Base-by-base conservation (phyloP, 169 alveolate genomes). In the Babesia microti region DNA sequence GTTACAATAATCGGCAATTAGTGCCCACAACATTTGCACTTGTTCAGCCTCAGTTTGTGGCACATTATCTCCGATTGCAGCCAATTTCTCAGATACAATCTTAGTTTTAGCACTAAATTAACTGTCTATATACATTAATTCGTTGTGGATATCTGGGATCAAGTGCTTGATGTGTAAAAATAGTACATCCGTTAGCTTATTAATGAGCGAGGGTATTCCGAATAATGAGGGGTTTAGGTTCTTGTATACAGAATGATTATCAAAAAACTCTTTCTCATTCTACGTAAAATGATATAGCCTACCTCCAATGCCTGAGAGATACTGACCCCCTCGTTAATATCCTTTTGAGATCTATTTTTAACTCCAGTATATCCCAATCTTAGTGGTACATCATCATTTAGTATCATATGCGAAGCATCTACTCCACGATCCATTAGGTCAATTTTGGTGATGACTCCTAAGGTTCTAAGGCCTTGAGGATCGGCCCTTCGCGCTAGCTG, bases 351-450 rank as follows among this genome's bases (percentile, higher is more conserved):
- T 55, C 98, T 69, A 50, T 85, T 86, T 45, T 91, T 88, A 4
- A 92, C 96, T 22, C 97, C 99, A 11, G 95, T 92, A 72, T 87
- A 95, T 0, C 99, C 99, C 22, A 95, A 74, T 68, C 92, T 65
- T 9, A 95, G 79, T 0, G 94, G 95, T 21, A 93, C 92, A 41
- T 91, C 98, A 54, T 92, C 94, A 23, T 96, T 96, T 58, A 81
- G 59, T 12, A 95, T 72, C 94, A 91, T 86, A 45, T 92, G 86
- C 56, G 88, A 81, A 0, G 98, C 98, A 69, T 92, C 96, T 0
- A 98, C 88, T 3, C 99, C 99, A 30, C 81, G 72, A 68, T 96
- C 99, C 99, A 94, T 94, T 41, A 96, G 86, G 79, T 96, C 99
- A 21, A 96, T 89, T 60, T 91, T 91, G 17, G 97, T 93, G 12